phyloP scores from a whole-genome alignment of 306 rosid genomes.

The Glycyrrhiza uralensis region DNA sequence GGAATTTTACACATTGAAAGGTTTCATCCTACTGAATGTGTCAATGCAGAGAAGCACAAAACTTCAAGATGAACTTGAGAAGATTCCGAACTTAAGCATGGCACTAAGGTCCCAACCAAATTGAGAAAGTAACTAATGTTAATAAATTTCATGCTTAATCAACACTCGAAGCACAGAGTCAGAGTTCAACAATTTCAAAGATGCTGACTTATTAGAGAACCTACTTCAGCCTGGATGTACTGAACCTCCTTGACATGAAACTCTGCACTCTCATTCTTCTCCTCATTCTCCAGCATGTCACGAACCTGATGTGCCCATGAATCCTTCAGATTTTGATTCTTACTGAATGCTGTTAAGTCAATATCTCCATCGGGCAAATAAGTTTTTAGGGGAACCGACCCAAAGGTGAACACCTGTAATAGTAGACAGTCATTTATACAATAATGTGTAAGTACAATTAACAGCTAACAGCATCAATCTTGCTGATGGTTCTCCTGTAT shows the following conservation, averaged over 20 bases:
- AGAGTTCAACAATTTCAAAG: constrained; percentile 11
- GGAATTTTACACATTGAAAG: neutral
- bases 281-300: constrained; percentile 87
- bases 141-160: neutral
- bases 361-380: constrained; percentile 99
- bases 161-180: neutral
- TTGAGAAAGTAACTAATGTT: constrained; percentile 5
- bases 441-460: neutral
- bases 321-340: constrained; percentile 80
- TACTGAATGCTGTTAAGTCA: constrained; percentile 88
- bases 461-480: neutral
- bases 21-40: neutral
- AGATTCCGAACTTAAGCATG: constrained; percentile 7
- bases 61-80: constrained; percentile 10
- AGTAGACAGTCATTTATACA: constrained; percentile 5
- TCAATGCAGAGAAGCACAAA: constrained; percentile 6
- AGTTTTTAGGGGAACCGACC: constrained; percentile 96
- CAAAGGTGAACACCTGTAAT: constrained; percentile 90
- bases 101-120: neutral
- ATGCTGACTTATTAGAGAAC: constrained; percentile 23
- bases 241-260: constrained; percentile 95
- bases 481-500: neutral
- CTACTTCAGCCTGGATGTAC: constrained; percentile 97
- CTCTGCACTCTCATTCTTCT: constrained; percentile 88
- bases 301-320: constrained; percentile 95